Evolutionary conservation across 2,329 filamentous ascomycete species (phyloP), one percentile per base, ranked within the genome.

Genomic region (Hypomyces rosellus): DNA sequence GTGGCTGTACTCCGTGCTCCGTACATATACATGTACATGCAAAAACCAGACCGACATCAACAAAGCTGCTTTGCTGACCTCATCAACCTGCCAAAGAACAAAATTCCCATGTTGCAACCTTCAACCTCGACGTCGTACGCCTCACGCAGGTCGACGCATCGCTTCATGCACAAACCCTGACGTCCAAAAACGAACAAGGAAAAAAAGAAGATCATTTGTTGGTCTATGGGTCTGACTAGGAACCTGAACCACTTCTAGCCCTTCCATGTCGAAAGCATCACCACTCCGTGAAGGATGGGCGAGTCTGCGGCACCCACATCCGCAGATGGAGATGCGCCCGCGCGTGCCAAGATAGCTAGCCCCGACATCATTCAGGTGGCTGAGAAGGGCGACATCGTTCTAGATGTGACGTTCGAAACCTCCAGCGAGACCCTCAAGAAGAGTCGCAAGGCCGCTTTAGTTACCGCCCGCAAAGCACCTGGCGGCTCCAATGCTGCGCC

Each of bases 401-500:
- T 90, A 13, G 75, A 83, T 54, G 76, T 89, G 34, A 76, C 76
- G 7, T 87, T 89, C 60, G 77, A 83, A 54, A 82, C 79, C 34
- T 80, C 75, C 3, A 69, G 66, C 40, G 67, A 75, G 53, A 74
- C 74, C 41, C 69, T 84, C 61, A 69, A 69, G 48, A 66, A 69
- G 22, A 70, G 67, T 53, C 71, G 68, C 50, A 77, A 66, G 61
- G 72, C 65, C 13, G 57, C 63, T 48, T 45, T 68, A 52, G 54
- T 63, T 43, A 55, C 63, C 45, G 51, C 62, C 50, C 62, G 61
- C 54, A 70, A 65, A 30, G 25, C 25, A 46, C 52, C 61, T 14
- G 58, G 60, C 16, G 57, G 58, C 22, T 30, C 25, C 25, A 30
- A 30, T 30, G 6, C 25, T 30, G 50, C 56, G 16, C 57, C 62